Evolutionary conservation across 805 yeast species (phyloP).

Genomic region (Cephaloascus albidus): DNA sequence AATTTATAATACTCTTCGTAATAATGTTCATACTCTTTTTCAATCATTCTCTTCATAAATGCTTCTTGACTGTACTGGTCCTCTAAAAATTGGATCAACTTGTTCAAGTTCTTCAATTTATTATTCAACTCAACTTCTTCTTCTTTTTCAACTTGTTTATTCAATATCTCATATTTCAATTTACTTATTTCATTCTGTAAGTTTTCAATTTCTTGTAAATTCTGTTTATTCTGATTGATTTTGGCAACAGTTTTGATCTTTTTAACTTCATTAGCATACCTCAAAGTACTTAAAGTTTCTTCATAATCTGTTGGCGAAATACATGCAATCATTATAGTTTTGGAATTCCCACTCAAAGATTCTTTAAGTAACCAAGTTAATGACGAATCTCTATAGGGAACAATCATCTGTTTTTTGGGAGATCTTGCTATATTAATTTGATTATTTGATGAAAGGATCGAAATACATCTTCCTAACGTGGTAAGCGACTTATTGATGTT

Average conservation of each 20-base stretch:
- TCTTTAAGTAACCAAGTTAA: constrained; percentile 72
- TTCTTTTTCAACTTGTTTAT: not conserved
- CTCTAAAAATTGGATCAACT: not conserved
- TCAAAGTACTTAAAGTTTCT: constrained; percentile 64
- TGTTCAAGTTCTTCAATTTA: not conserved
- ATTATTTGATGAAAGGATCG: constrained; percentile 34
- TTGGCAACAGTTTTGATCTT: constrained; percentile 55
- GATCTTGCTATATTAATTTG: constrained; percentile 5
- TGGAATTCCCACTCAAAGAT: constrained; percentile 77
- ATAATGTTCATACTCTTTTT: not conserved
- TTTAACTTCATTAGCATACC: constrained; percentile 75
- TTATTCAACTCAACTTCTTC: not conserved
- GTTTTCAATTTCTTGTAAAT: constrained; percentile 1
- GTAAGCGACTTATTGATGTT: constrained; percentile 73
- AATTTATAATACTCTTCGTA: not conserved
- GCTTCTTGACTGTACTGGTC: not conserved
- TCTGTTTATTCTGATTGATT: constrained; percentile 22
- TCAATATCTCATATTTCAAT: not conserved
- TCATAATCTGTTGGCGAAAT: constrained; percentile 73
- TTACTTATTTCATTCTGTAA: not conserved
- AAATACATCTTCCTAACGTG: constrained; percentile 64
- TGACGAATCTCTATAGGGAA: constrained; percentile 69
- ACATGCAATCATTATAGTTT: constrained; percentile 82
- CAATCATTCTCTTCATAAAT: not conserved
- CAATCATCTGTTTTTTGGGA: constrained; percentile 19